Percentiles rank a stretch among this genome's conserved stretches.
Evolutionary conservation across 192 early-diverging fungal species (phyloP).

Genomic region (Entomortierella parvispora): DNA sequence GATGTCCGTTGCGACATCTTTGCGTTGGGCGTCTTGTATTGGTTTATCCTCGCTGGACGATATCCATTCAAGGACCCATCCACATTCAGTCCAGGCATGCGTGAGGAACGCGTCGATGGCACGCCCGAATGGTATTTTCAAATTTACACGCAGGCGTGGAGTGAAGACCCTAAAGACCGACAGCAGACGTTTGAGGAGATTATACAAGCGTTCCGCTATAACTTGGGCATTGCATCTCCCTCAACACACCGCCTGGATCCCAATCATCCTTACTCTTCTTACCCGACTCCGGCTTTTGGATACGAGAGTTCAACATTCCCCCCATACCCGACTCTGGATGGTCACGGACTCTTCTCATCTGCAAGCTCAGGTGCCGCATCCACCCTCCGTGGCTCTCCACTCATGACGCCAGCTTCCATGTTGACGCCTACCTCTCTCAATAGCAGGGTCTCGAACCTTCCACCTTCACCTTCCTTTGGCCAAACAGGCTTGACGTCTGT

Average conservation of each 20-base stretch:
- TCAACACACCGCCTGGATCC: slow-evolving; percentile 13
- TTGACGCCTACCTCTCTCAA: slow-evolving; percentile 28
- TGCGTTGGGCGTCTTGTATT: slow-evolving; percentile 44
- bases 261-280: slow-evolving; percentile 1
- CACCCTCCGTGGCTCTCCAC: slow-evolving; percentile 25
- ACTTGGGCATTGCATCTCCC: slow-evolving; percentile 26
- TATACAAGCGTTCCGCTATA: slow-evolving; percentile 23
- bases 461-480: slow-evolving; percentile 19
- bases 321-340: slow-evolving; percentile 13
- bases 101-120: slow-evolving; percentile 26
- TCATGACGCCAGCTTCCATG: slow-evolving; percentile 41
- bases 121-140: slow-evolving; percentile 31
- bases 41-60: slow-evolving; percentile 40
- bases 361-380: slow-evolving; percentile 17
- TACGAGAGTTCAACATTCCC: not conserved
- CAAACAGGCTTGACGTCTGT: slow-evolving; percentile 3
- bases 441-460: slow-evolving; percentile 10
- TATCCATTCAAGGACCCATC: slow-evolving; percentile 44
- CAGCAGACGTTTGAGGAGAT: slow-evolving; percentile 32
- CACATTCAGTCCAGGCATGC: slow-evolving; percentile 21
- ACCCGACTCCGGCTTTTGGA: slow-evolving; percentile 12
- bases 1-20: slow-evolving; percentile 48
- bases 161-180: slow-evolving; percentile 27
- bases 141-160: slow-evolving; percentile 34
- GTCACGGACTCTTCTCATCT: slow-evolving; percentile 1